Conservation (phyloP, 2,329 filamentous ascomycete genomes). For the Fusarium secorum region DNA sequence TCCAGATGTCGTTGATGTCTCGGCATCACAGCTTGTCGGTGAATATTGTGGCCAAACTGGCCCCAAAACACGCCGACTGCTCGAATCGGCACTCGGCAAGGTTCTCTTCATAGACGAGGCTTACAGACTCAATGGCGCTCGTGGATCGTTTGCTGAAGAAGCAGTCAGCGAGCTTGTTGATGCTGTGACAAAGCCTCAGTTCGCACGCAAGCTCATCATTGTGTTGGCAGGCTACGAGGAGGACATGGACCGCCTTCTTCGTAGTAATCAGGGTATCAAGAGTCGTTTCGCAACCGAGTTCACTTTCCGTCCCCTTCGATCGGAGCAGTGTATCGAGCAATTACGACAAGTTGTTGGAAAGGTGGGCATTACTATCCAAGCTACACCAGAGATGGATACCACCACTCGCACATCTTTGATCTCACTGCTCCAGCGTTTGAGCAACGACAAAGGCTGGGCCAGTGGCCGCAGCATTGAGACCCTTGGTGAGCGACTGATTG, state of each 20-base stretch:
- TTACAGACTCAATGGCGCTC: conserved; percentile 63
- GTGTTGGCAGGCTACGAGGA: conserved; percentile 73
- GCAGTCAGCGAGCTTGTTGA: conserved; percentile 62
- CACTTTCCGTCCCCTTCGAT: conserved; percentile 59
- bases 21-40: conserved; percentile 72
- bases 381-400: conserved; percentile 35
- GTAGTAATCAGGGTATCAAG: conserved; percentile 67
- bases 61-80: conserved; percentile 65
- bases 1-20: conserved; percentile 69
- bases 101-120: conserved; percentile 78
- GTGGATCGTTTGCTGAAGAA: conserved; percentile 64
- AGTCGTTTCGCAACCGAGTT: conserved; percentile 70
- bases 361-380: conserved; percentile 43
- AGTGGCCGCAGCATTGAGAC: conserved; percentile 69
- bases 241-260: conserved; percentile 70
- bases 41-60: conserved; percentile 74
- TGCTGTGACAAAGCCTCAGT: conserved; percentile 62
- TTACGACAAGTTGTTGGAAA: conserved; percentile 49
- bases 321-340: conserved; percentile 56
- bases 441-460: conserved; percentile 61
- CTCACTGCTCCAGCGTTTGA: conserved; percentile 52
- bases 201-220: conserved; percentile 65
- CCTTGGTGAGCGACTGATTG: conserved; percentile 60
- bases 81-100: conserved; percentile 70
- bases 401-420: conserved; percentile 42